phyloP scores from a whole-genome alignment of 1,284 basidiomycete genomes.

The Moesziomyces sp. region DNA sequence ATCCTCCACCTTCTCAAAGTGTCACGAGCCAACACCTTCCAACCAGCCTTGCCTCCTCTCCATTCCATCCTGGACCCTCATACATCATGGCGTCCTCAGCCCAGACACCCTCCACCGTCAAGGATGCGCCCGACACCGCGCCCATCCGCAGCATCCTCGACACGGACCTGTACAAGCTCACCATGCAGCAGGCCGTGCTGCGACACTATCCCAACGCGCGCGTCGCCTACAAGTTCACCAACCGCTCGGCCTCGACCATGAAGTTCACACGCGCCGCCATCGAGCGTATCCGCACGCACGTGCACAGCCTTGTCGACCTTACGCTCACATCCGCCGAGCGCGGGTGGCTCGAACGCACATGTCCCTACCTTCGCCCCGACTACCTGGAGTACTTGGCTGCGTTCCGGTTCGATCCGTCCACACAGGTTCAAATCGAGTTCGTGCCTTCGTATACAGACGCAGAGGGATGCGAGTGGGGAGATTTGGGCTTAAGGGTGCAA shows the following conservation, averaged over 20 bases:
- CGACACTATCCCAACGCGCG: conserved; percentile 79
- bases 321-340: conserved; percentile 76
- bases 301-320: conserved; percentile 77
- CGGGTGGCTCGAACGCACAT: conserved; percentile 76
- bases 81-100: too few relatives aligned
- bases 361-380: conserved; percentile 78
- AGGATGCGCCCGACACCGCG: conserved; percentile 15
- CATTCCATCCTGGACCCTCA: too few relatives aligned
- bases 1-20: too few relatives aligned
- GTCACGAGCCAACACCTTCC: too few relatives aligned
- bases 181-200: conserved; percentile 94
- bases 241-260: conserved; percentile 76
- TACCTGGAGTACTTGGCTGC: conserved; percentile 81
- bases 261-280: conserved; percentile 79
- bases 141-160: conserved; percentile 78
- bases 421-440: conserved; percentile 80
- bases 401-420: conserved; percentile 80
- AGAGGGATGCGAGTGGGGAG: conserved; percentile 70
- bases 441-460: conserved; percentile 69
- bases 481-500: conserved; percentile 77
- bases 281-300: conserved; percentile 73
- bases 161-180: conserved; percentile 97
- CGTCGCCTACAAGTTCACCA: conserved; percentile 80
- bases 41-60: too few relatives aligned
- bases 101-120: conserved; percentile 1